Evolutionary conservation across 2,329 filamentous ascomycete species (phyloP).

Genomic region (Paraconiothyrium sp.): DNA sequence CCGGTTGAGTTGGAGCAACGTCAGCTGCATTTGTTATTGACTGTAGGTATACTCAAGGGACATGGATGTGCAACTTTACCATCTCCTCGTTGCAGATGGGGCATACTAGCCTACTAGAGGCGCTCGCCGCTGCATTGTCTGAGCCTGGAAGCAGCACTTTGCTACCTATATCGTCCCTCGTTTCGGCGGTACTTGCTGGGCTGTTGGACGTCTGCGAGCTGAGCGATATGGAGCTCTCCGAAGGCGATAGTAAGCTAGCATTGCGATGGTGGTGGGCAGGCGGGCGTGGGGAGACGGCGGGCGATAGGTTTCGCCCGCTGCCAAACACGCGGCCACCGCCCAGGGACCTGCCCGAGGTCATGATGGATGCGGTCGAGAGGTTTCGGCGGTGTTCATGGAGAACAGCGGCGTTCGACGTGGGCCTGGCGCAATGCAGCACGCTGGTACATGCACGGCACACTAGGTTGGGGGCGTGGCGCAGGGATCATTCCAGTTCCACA

Average conservation of each 20-base stretch:
- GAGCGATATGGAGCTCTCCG: constrained; percentile 78
- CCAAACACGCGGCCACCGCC: constrained; percentile 93
- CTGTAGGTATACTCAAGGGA: constrained; percentile 12
- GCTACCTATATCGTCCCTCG: constrained; percentile 78
- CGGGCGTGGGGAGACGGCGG: constrained; percentile 59
- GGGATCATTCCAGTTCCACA: constrained; percentile 21
- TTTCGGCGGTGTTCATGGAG: constrained; percentile 29
- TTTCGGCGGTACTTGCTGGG: constrained; percentile 73
- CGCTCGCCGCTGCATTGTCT: constrained; percentile 64
- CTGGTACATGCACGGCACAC: constrained; percentile 13
- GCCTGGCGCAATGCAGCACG: constrained; percentile 2
- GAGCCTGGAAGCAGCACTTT: constrained; percentile 77
- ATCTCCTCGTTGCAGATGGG: constrained; percentile 99
- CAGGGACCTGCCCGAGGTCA: constrained; percentile 68
- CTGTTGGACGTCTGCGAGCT: constrained; percentile 79
- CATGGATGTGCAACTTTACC: constrained; percentile 63
- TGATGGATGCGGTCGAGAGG: constrained; percentile 35
- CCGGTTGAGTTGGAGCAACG: constrained; percentile 85
- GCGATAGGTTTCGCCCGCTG: constrained; percentile 82
- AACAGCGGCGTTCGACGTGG: constrained; percentile 12
- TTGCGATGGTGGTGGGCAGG: constrained; percentile 48
- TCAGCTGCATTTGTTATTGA: constrained; percentile 69
- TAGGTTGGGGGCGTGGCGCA: constrained; percentile 26
- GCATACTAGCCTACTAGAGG: constrained; percentile 79
- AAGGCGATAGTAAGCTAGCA: constrained; percentile 66